phyloP scores from a whole-genome alignment of 352 stramenopile species.

The Lagenidium sp. region DNA sequence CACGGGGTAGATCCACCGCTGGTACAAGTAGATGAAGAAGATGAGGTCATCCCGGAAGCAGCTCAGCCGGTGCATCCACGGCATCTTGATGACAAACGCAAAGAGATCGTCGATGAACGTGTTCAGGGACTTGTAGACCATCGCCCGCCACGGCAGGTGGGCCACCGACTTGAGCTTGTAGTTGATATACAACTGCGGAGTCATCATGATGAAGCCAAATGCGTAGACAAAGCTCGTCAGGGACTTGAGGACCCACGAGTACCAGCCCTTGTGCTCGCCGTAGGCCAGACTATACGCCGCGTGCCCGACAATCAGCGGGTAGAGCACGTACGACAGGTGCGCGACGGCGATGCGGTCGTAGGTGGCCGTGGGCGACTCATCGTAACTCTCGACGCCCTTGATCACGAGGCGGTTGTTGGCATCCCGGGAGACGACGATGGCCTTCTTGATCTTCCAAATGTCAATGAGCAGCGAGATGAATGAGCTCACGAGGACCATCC shows the following conservation, averaged over 20 bases:
- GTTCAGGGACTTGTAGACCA: constrained; percentile 98
- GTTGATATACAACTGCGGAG: constrained; percentile 97
- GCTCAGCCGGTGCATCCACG: constrained; percentile 95
- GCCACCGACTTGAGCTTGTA: constrained; percentile 97
- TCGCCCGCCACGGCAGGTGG: constrained; percentile 94
- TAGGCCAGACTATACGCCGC: constrained; percentile 92
- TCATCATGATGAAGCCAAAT: constrained; percentile 99
- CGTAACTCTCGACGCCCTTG: constrained; percentile 78
- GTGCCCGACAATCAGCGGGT: constrained; percentile 89
- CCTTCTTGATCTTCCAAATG: constrained; percentile 93
- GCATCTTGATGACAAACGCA: constrained; percentile 97
- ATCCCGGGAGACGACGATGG: constrained; percentile 77
- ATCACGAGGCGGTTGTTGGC: constrained; percentile 69
- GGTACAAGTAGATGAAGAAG: constrained; percentile 99
- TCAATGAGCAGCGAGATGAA: constrained; percentile 82
- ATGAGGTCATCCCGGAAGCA: constrained; percentile 99
- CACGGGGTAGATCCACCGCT: constrained; percentile 96
- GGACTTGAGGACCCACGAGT: constrained; percentile 95
- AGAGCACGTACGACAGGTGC: constrained; percentile 79
- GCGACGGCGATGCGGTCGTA: constrained; percentile 79
- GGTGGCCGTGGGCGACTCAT: constrained; percentile 66
- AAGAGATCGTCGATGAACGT: constrained; percentile 98
- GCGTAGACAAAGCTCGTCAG: constrained; percentile 98
- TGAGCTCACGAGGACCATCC: constrained; percentile 91
- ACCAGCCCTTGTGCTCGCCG: constrained; percentile 94